Conservation (phyloP, 2,329 filamentous ascomycete species). For the Colletotrichum lentis region DNA sequence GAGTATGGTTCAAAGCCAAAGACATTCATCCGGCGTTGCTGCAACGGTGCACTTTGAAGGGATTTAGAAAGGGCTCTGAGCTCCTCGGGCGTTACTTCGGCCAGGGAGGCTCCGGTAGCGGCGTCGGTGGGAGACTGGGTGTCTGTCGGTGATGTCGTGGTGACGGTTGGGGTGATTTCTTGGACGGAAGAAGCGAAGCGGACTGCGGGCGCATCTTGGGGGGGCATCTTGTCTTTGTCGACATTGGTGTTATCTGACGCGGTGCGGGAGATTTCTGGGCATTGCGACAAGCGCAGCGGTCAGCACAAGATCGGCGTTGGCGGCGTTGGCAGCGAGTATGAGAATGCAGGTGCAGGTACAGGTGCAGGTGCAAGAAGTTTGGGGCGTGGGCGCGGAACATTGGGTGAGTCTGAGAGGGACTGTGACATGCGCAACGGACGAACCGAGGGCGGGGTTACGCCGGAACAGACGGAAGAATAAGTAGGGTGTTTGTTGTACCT, state of each 20-base stretch:
- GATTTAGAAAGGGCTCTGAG: conserved; percentile 76
- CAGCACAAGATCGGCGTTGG: conserved; percentile 25
- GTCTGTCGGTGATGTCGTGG: conserved; percentile 47
- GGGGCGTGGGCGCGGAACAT: conserved; percentile 5
- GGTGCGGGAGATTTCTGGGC: conserved; percentile 29
- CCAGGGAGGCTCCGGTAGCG: conserved; percentile 46
- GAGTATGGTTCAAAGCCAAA: conserved; percentile 93
- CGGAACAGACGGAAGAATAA: conserved; percentile 36
- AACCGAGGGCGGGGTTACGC: conserved; percentile 38
- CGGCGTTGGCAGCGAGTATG: background rate
- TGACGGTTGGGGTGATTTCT: conserved; percentile 66
- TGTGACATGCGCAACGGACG: conserved; percentile 37
- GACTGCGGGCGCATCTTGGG: conserved; percentile 59
- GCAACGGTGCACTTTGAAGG: conserved; percentile 77
- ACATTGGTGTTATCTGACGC: conserved; percentile 26
- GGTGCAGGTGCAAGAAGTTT: background rate
- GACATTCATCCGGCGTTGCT: conserved; percentile 83
- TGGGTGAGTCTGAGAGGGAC: conserved; percentile 11
- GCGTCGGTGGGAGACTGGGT: conserved; percentile 40
- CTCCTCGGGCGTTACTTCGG: conserved; percentile 65
- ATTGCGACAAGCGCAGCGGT: conserved; percentile 37
- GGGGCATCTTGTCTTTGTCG: conserved; percentile 41
- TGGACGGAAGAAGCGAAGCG: conserved; percentile 76
- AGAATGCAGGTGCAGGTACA: background rate
- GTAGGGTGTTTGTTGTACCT: conserved; percentile 33